These are phyloP conservation scores for Geotrichum siamense DNA, from an alignment of 1,139 yeast genomes.

Conservation along the genomic window DNA sequence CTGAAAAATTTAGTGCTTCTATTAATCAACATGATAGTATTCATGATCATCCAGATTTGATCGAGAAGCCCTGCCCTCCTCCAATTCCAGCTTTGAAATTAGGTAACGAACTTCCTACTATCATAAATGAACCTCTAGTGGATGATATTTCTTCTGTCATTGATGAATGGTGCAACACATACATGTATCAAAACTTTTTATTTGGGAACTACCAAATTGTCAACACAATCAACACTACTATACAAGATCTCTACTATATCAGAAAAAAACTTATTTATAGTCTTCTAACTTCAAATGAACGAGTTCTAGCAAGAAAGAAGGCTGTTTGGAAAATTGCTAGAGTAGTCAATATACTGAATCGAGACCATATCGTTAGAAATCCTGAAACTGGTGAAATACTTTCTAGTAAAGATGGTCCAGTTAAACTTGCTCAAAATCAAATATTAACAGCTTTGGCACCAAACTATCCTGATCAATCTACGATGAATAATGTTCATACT, in stretches of 20 bases:
- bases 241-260: constrained; percentile 52
- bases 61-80: constrained; percentile 25
- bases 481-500: constrained; percentile 28
- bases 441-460: constrained; percentile 66
- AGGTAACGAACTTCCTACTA: constrained; percentile 27
- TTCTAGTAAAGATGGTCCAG: constrained; percentile 41
- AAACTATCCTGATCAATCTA: constrained; percentile 50
- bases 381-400: constrained; percentile 60
- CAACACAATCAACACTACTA: constrained; percentile 27
- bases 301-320: constrained; percentile 47
- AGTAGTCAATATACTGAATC: constrained; percentile 56
- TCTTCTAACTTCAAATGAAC: constrained; percentile 56
- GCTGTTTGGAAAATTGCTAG: constrained; percentile 56
- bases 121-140: constrained; percentile 29
- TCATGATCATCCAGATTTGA: neutral
- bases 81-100: constrained; percentile 30
- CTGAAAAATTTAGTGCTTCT: constrained; percentile 8
- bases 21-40: neutral
- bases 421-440: constrained; percentile 62
- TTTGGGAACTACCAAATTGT: constrained; percentile 37
- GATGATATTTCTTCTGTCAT: constrained; percentile 33
- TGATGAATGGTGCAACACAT: constrained; percentile 33
- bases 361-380: constrained; percentile 73
- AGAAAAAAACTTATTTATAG: constrained; percentile 52
- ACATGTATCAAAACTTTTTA: constrained; percentile 29